Evolutionary conservation across 768 basidiomycete species (phyloP).

Genomic region (Auricularia heimuer): DNA sequence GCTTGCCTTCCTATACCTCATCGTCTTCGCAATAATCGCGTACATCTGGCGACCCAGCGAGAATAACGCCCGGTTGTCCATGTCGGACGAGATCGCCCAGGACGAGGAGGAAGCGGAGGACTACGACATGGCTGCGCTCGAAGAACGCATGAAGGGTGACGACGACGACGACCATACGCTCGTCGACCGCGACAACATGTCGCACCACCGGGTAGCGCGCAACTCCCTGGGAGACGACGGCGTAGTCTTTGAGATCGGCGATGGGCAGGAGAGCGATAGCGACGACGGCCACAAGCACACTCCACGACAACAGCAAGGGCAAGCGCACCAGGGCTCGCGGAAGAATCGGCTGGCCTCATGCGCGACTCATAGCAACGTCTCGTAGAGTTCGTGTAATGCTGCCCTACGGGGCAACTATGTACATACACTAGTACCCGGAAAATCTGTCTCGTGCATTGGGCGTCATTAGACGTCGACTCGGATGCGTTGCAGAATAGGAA

Average conservation of each 20-base stretch:
- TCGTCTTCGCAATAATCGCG: conserved; percentile 68
- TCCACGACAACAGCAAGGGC: not conserved
- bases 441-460: too few relatives aligned
- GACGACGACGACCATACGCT: conserved; percentile 67
- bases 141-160: conserved; percentile 35
- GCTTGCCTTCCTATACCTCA: conserved; percentile 79
- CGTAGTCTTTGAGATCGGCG: conserved; percentile 87
- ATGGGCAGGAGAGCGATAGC: conserved; percentile 64
- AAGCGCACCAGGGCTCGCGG: not conserved
- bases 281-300: conserved; percentile 35
- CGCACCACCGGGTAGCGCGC: conserved; percentile 24
- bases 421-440: not conserved
- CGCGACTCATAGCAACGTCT: not conserved
- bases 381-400: too few relatives aligned
- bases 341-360: not conserved
- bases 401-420: too few relatives aligned
- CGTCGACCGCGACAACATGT: conserved; percentile 47
- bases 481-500: conserved; percentile 88
- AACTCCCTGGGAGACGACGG: conserved; percentile 43
- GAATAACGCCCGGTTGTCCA: conserved; percentile 81
- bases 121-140: conserved; percentile 75
- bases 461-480: conserved; percentile 68
- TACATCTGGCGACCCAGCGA: conserved; percentile 92
- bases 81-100: conserved; percentile 95
- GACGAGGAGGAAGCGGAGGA: conserved; percentile 91